Percentiles rank a stretch among this genome's conserved stretches.
These are phyloP conservation scores for Zygoascus flipseniorum DNA, from an alignment of 805 yeast genomes.

Conservation along the genomic window DNA sequence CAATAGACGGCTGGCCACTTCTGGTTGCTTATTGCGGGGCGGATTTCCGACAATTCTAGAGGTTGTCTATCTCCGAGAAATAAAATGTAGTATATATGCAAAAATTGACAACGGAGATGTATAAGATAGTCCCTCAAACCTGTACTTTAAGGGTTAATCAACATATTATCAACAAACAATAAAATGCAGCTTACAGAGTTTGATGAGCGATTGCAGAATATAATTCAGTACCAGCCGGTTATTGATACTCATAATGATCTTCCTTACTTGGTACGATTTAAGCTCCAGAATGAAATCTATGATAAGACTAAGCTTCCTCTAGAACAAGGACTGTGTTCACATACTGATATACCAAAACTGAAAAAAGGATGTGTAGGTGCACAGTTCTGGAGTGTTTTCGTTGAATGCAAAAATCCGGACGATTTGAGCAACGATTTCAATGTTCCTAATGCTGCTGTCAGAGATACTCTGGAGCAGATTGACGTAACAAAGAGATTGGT, in stretches of 20 bases:
- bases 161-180: not conserved
- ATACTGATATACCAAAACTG: conserved; percentile 38
- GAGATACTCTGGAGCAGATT: conserved; percentile 48
- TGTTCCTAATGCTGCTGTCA: conserved; percentile 35
- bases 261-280: conserved; percentile 41
- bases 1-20: too few relatives aligned
- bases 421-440: conserved; percentile 34
- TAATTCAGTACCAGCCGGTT: conserved; percentile 27
- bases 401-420: conserved; percentile 30
- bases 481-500: conserved; percentile 42
- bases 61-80: too few relatives aligned
- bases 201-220: conserved; percentile 3
- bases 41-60: too few relatives aligned
- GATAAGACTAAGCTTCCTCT: conserved; percentile 31
- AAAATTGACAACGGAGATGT: too few relatives aligned
- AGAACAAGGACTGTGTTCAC: conserved; percentile 33
- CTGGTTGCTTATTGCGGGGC: too few relatives aligned
- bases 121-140: too few relatives aligned
- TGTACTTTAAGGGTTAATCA: not conserved
- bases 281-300: conserved; percentile 37
- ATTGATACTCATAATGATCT: conserved; percentile 45
- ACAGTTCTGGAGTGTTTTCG: conserved; percentile 44
- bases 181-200: not conserved
- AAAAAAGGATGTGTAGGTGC: conserved; percentile 39
- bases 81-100: too few relatives aligned